Base-by-base conservation (phyloP, 2,329 filamentous ascomycete genomes). In the Pestalotiopsis sp. region DNA sequence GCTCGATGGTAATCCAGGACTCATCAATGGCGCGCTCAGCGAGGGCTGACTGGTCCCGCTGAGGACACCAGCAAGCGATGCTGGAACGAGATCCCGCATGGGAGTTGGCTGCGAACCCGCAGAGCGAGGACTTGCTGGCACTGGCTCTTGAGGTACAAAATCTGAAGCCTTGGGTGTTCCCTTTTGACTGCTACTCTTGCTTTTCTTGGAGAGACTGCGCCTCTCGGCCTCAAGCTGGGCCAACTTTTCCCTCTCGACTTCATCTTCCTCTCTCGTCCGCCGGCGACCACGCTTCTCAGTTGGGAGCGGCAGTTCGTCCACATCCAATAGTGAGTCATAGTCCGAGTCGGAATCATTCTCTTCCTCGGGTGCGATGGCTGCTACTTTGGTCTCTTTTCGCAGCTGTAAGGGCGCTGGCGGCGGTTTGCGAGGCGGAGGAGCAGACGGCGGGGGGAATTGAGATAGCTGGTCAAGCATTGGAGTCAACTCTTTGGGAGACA, bases 191-290 rank as follows among this genome's bases (percentile, higher is more conserved):
- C 82, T 83, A 71, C 83, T 85, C 77, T 87, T 90, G 78, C 86
- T 91, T 84, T 92, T 93, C 78, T 92, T 93, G 0, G 93, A 95
- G 38, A 89, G 82, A 78, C 92, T 94, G 69, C 91, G 87, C 36
- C 87, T 85, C 75, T 93, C 91, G 13, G 91, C 88, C 74, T 94
- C 90, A 75, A 90, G 86, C 61, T 87, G 78, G 1, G 87, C 89
- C n/a, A 90, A 79, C 14, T 89, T 84, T 76, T 95, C 93, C 62
- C 95, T 89, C 67, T 93, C 88, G 67, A 87, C 86, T 73, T 98
- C 94, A 75, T 98, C 95, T 70, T 97, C 93, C 78, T 95, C 94
- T 66, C 95, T 88, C 2, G 94, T 97, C 79, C 92, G 93, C 73
- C 93, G 87, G 69, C 94, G 89, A 9, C 94, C 95, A 70, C 95